Percentiles rank a stretch among this genome's conserved stretches.
These are phyloP conservation scores for Diversispora epigaea DNA, from an alignment of 192 early-diverging fungal genomes.

Conservation along the genomic window DNA sequence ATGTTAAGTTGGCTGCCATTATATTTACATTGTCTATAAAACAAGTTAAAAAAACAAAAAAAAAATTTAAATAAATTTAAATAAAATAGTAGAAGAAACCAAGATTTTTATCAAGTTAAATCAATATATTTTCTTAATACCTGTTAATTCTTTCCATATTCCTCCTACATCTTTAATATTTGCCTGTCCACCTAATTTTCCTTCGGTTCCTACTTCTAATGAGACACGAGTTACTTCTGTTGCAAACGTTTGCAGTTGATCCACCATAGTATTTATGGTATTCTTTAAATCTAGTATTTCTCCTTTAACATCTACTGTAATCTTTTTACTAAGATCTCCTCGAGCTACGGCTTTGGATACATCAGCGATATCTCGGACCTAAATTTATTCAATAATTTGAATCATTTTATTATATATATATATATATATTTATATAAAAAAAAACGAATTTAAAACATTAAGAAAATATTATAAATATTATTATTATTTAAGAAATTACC, in stretches of 20 bases:
- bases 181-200: slow-evolving; percentile 64
- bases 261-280: slow-evolving; percentile 66
- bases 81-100: too few species aligned
- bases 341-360: slow-evolving; percentile 63
- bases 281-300: slow-evolving; percentile 67
- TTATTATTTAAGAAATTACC: slow-evolving; percentile 18
- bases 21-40: slow-evolving; percentile 64
- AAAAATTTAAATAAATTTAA: too few species aligned
- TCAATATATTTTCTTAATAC: too few species aligned
- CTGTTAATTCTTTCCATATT: slow-evolving; percentile 53
- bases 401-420: too few species aligned
- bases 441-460: neutral
- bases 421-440: too few species aligned
- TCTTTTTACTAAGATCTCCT: slow-evolving; percentile 58
- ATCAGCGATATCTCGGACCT: slow-evolving; percentile 60
- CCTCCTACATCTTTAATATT: slow-evolving; percentile 58
- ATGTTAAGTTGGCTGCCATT: slow-evolving; percentile 61
- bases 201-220: slow-evolving; percentile 66
- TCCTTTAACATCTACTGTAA: slow-evolving; percentile 56
- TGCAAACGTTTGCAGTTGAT: slow-evolving; percentile 55
- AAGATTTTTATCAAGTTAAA: too few species aligned
- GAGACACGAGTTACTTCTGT: slow-evolving; percentile 68
- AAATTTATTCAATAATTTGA: neutral
- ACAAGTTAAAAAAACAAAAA: too few species aligned
- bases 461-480: too few species aligned